These are phyloP conservation scores for Erucastrum elatum DNA, from an alignment of 345 rosid genomes.

Conservation along the genomic window DNA sequence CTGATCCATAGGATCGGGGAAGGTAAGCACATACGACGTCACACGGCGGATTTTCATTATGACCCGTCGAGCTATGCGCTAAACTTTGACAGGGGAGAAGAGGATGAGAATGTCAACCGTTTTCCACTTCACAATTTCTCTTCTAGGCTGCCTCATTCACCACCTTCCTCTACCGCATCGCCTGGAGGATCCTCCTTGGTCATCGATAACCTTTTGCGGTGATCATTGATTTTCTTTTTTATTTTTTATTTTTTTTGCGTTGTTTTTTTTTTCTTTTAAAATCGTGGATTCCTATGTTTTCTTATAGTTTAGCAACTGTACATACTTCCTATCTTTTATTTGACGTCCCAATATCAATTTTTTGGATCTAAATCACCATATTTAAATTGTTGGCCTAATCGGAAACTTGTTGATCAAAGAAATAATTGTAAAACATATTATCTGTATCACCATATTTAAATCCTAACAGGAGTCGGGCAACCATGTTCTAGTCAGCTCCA, in stretches of 20 bases:
- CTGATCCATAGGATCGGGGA: conserved; percentile 28
- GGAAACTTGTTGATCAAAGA: no score
- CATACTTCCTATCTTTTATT: not conserved
- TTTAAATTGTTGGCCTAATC: not conserved
- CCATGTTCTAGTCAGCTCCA: no score
- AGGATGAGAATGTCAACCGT: conserved; percentile 18
- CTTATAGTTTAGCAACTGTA: not conserved
- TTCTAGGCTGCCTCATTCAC: conserved; percentile 40
- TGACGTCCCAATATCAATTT: not conserved
- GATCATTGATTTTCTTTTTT: not conserved
- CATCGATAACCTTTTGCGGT: conserved; percentile 18
- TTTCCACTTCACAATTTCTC: conserved; percentile 36
- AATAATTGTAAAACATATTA: no score
- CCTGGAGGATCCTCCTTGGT: not conserved
- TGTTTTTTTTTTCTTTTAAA: not conserved
- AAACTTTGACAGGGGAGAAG: conserved; percentile 38
- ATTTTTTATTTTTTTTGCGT: not conserved
- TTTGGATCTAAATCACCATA: not conserved
- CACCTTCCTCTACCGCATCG: conserved; percentile 26
- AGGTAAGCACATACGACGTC: conserved; percentile 33
- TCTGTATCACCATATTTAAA: not conserved
- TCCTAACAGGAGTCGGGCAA: not conserved
- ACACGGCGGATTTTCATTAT: conserved; percentile 37
- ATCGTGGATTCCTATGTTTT: not conserved
- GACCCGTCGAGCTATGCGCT: conserved; percentile 41